phyloP scores from a whole-genome alignment of 352 stramenopile species.

The Phytophthora macrochlamydospora region DNA sequence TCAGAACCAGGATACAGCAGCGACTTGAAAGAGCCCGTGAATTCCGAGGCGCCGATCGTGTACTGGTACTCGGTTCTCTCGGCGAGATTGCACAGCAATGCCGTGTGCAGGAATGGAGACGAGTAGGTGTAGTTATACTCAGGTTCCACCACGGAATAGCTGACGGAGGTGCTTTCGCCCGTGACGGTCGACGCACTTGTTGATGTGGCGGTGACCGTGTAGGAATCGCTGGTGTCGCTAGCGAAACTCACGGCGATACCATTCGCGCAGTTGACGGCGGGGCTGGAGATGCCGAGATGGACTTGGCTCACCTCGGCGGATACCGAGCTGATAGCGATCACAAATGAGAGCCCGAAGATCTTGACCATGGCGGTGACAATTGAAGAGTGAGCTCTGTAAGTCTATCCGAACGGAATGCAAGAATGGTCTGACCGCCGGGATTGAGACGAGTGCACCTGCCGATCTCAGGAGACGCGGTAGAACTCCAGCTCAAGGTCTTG shows the following conservation, averaged over 20 bases:
- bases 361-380: slow-evolving; percentile 31
- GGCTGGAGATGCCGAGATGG: slow-evolving; percentile 43
- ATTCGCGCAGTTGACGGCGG: slow-evolving; percentile 36
- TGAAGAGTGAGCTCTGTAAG: slow-evolving; percentile 20
- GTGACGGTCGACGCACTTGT: slow-evolving; percentile 18
- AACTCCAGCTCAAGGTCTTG: too few species aligned
- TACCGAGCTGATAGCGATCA: slow-evolving; percentile 13
- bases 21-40: slow-evolving; percentile 27
- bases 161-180: slow-evolving; percentile 36
- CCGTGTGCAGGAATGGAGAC: slow-evolving; percentile 56
- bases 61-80: slow-evolving; percentile 54
- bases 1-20: slow-evolving; percentile 34
- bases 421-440: slow-evolving; percentile 2
- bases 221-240: slow-evolving; percentile 28
- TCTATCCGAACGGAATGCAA: slow-evolving; percentile 6
- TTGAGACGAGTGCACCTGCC: background rate
- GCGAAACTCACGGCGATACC: slow-evolving; percentile 51
- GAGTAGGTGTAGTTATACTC: slow-evolving; percentile 57
- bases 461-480: too few species aligned
- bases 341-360: slow-evolving; percentile 7
- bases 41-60: slow-evolving; percentile 45
- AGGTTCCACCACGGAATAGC: slow-evolving; percentile 38
- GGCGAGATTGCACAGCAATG: slow-evolving; percentile 43
- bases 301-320: slow-evolving; percentile 50
- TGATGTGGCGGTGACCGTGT: slow-evolving; percentile 33